Conservation (phyloP, 2,329 filamentous ascomycete species). For the Arthrobotrys megalospora region DNA sequence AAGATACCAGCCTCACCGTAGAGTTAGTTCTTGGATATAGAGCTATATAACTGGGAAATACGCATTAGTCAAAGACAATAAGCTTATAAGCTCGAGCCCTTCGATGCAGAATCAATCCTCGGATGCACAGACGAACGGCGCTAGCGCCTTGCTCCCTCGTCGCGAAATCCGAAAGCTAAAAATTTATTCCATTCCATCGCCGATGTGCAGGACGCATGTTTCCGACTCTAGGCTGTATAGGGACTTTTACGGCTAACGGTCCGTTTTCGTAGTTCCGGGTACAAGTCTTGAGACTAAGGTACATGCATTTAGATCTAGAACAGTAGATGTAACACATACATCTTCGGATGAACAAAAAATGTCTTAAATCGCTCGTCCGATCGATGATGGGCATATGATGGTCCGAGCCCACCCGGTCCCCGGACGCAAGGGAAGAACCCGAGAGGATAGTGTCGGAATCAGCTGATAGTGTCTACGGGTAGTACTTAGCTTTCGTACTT, state of each 20-base stretch:
- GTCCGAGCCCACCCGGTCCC: not conserved
- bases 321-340: not conserved
- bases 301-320: not conserved
- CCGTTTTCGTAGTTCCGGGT: not conserved
- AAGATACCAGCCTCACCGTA: too few relatives aligned
- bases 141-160: too few relatives aligned
- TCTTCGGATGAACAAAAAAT: constrained; percentile 9
- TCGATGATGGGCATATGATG: not conserved
- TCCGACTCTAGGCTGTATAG: not conserved
- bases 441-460: constrained; percentile 5
- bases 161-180: too few relatives aligned
- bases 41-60: too few relatives aligned
- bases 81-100: too few relatives aligned
- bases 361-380: not conserved
- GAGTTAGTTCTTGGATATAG: too few relatives aligned
- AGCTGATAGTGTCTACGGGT: not conserved
- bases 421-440: constrained; percentile 2
- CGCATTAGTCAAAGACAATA: too few relatives aligned
- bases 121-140: too few relatives aligned
- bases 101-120: too few relatives aligned
- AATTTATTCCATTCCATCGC: constrained; percentile 5
- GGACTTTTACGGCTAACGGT: not conserved
- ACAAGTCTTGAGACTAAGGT: not conserved
- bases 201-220: not conserved
- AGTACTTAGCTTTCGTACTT: not conserved